These are phyloP conservation scores for Clitoria ternatea DNA, from an alignment of 306 rosid species.

Conservation along the genomic window DNA sequence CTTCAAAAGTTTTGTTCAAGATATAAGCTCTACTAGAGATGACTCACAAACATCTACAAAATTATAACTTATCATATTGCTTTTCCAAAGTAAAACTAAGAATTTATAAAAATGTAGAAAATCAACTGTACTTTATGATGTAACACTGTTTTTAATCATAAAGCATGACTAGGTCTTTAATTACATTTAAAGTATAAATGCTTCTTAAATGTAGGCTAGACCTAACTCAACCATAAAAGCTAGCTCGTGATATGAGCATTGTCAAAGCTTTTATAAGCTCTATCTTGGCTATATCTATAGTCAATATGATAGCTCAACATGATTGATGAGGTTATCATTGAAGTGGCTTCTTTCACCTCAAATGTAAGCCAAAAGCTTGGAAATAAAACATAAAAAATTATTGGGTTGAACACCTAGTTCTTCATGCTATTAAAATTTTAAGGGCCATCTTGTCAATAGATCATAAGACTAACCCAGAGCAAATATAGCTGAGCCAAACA, in stretches of 20 bases:
- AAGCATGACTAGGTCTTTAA: neutral
- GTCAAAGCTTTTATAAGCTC: no score
- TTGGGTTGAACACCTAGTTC: slow-evolving; percentile 2
- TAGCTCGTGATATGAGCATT: no score
- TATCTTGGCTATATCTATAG: no score
- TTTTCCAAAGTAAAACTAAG: slow-evolving; percentile 1
- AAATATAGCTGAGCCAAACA: slow-evolving; percentile 11
- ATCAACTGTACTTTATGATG: neutral
- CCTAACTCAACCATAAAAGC: no score
- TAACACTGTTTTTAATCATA: slow-evolving; percentile 16
- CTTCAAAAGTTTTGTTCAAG: slow-evolving; percentile 57
- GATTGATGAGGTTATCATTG: neutral
- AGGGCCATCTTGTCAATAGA: neutral
- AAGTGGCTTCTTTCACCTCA: neutral
- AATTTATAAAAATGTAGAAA: slow-evolving; percentile 15
- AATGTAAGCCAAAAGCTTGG: slow-evolving; percentile 9
- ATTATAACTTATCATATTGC: slow-evolving; percentile 9
- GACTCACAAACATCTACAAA: slow-evolving; percentile 48
- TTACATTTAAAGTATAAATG: slow-evolving; percentile 4
- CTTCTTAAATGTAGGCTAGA: no score
- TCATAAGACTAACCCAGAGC: no score
- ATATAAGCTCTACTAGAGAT: slow-evolving; percentile 55
- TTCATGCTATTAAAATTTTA: neutral
- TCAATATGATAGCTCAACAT: no score
- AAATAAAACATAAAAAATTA: neutral